A percentile compares a stretch with the other conserved stretches of the same genome.
Conservation (phyloP, 345 rosid genomes). For the Aquilaria yunnanensis region DNA sequence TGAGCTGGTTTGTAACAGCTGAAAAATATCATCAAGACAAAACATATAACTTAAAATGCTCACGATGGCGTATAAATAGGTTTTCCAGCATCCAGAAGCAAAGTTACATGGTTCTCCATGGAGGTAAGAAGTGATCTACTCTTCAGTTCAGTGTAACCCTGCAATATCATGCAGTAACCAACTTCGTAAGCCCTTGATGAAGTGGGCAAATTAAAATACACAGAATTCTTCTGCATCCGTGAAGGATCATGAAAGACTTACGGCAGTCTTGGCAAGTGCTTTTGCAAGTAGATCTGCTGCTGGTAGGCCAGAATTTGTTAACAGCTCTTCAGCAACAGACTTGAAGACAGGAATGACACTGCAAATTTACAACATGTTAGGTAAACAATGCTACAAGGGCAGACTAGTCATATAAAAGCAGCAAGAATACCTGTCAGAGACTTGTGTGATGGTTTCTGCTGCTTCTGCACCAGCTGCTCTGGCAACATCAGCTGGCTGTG, state of each 20-base stretch:
- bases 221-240: background rate
- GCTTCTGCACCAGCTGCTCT: constrained; percentile 75
- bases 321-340: constrained; percentile 68
- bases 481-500: constrained; percentile 78
- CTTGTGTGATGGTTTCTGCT: constrained; percentile 62
- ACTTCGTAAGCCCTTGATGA: background rate
- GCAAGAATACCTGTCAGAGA: constrained; percentile 72
- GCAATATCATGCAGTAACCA: constrained; percentile 13
- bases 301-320: constrained; percentile 67
- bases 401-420: background rate
- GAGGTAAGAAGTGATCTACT: constrained; percentile 84
- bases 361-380: constrained; percentile 21
- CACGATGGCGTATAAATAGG: constrained; percentile 71
- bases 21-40: background rate
- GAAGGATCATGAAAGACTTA: constrained; percentile 26
- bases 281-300: constrained; percentile 82
- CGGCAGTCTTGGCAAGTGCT: constrained; percentile 92
- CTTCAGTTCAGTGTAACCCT: constrained; percentile 92
- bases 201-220: background rate
- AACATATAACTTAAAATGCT: constrained; percentile 15
- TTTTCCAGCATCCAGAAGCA: constrained; percentile 70
- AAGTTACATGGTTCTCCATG: constrained; percentile 81
- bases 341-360: constrained; percentile 90
- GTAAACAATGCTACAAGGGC: background rate
- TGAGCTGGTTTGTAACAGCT: no score